Evolutionary conservation across 441 rosid genomes (phyloP).

Genomic region (Flueggea neowawraea): DNA sequence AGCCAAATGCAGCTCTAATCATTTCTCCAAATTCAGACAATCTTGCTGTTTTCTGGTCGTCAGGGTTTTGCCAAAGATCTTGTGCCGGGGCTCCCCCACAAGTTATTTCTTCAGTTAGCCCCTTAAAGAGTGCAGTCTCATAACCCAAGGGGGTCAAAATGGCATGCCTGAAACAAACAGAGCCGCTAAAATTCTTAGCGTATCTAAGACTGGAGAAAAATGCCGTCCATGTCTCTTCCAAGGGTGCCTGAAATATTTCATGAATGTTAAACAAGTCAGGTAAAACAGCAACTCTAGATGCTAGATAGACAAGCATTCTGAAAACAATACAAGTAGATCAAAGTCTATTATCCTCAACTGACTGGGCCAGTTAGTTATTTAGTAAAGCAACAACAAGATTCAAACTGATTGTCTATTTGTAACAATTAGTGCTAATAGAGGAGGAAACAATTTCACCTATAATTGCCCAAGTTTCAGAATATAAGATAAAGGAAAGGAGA

Average conservation of each 20-base stretch:
- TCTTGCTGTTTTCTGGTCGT: slow-evolving; percentile 62
- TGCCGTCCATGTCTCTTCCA: slow-evolving; percentile 90
- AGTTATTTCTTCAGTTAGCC: slow-evolving; percentile 46
- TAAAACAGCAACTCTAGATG: neutral
- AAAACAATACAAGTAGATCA: neutral
- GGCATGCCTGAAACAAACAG: slow-evolving; percentile 84
- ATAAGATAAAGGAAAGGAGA: too few species aligned
- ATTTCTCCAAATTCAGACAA: slow-evolving; percentile 92
- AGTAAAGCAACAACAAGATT: too few species aligned
- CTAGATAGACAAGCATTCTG: neutral
- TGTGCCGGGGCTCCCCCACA: slow-evolving; percentile 68
- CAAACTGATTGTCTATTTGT: too few species aligned
- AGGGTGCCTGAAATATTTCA: slow-evolving; percentile 49
- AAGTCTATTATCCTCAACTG: too few species aligned
- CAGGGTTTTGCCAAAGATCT: slow-evolving; percentile 64
- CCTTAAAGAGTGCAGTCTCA: slow-evolving; percentile 74
- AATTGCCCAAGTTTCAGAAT: too few species aligned
- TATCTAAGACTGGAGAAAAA: slow-evolving; percentile 69
- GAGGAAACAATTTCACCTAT: too few species aligned
- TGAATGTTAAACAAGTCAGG: neutral
- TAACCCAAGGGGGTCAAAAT: slow-evolving; percentile 83
- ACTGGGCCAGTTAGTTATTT: too few species aligned
- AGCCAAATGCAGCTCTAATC: slow-evolving; percentile 77
- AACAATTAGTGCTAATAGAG: too few species aligned
- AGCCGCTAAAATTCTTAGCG: slow-evolving; percentile 70